phyloP scores from a whole-genome alignment of 2,329 filamentous ascomycete genomes.

The Fusarium sp. region DNA sequence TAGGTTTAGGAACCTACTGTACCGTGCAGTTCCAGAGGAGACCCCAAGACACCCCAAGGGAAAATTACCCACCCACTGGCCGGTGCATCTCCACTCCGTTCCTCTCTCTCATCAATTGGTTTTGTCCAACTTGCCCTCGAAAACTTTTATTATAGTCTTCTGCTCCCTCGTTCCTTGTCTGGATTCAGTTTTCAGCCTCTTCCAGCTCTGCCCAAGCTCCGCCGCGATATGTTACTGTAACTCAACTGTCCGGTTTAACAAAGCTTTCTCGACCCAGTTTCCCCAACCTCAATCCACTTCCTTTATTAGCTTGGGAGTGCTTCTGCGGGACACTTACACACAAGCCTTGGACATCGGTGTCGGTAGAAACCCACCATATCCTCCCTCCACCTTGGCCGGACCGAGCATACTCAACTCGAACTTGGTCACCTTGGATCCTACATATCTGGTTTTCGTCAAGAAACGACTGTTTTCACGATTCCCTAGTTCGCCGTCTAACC shows the following conservation, averaged over 20 bases:
- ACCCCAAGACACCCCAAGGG: conserved; percentile 45
- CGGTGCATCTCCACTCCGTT: conserved; percentile 47
- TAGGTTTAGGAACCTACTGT: conserved; percentile 34
- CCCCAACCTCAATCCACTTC: conserved; percentile 39
- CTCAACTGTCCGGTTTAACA: conserved; percentile 39
- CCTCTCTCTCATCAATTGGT: conserved; percentile 47
- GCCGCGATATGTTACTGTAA: conserved; percentile 46
- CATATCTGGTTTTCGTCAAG: conserved; percentile 3
- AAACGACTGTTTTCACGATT: conserved; percentile 15
- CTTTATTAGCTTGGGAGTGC: conserved; percentile 40
- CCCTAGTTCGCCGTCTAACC: neutral
- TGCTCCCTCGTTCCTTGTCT: conserved; percentile 29
- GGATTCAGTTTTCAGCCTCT: conserved; percentile 41
- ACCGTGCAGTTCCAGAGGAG: conserved; percentile 32
- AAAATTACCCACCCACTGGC: conserved; percentile 46
- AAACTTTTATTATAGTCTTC: conserved; percentile 49
- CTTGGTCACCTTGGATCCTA: conserved; percentile 10
- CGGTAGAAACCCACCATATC: conserved; percentile 28
- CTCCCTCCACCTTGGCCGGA: conserved; percentile 20
- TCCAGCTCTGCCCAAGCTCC: conserved; percentile 42
- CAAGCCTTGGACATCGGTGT: conserved; percentile 35
- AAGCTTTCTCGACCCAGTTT: conserved; percentile 39
- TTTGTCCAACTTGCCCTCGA: conserved; percentile 47
- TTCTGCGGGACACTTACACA: conserved; percentile 38
- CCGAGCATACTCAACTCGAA: conserved; percentile 25